Percentiles rank a stretch among this genome's conserved stretches.
These are phyloP conservation scores for Lentinula lateritia DNA, from an alignment of 768 basidiomycete genomes.

Conservation along the genomic window DNA sequence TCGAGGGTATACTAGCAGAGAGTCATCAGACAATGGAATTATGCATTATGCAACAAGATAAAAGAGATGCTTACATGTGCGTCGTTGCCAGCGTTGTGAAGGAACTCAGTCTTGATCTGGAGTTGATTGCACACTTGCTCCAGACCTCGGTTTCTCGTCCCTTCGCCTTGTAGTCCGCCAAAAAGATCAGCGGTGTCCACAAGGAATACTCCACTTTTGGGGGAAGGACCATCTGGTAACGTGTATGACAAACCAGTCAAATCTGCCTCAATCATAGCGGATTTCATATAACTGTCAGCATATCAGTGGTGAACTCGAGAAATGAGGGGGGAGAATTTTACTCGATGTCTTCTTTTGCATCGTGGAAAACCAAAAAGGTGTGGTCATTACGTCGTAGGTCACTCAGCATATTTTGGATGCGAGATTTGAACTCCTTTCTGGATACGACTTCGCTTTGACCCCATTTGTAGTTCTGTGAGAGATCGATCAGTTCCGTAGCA, in stretches of 20 bases:
- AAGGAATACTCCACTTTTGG: constrained; percentile 47
- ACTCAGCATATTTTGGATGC: constrained; percentile 42
- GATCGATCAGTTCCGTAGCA: neutral
- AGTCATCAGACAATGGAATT: neutral
- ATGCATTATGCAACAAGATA: neutral
- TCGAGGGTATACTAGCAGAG: constrained; percentile 59
- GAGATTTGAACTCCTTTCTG: constrained; percentile 43
- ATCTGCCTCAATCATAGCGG: constrained; percentile 42
- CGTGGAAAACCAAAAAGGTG: constrained; percentile 79
- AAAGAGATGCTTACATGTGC: constrained; percentile 52
- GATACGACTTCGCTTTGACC: constrained; percentile 55
- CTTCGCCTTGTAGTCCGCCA: constrained; percentile 64
- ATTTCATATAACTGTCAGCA: constrained; percentile 45
- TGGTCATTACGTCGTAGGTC: constrained; percentile 42
- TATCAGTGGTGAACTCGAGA: neutral
- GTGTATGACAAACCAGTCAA: constrained; percentile 45
- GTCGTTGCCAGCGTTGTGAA: constrained; percentile 88
- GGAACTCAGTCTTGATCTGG: constrained; percentile 43
- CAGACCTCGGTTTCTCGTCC: constrained; percentile 47
- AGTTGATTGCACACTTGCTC: constrained; percentile 61
- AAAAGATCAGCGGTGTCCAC: constrained; percentile 76
- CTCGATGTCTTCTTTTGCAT: constrained; percentile 74
- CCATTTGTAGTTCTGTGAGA: constrained; percentile 55
- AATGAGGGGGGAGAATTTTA: constrained; percentile 20
- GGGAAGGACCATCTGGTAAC: constrained; percentile 52